Base-by-base conservation (phyloP, 176 grass and related monocot genomes). In the Guadua angustifolia region DNA sequence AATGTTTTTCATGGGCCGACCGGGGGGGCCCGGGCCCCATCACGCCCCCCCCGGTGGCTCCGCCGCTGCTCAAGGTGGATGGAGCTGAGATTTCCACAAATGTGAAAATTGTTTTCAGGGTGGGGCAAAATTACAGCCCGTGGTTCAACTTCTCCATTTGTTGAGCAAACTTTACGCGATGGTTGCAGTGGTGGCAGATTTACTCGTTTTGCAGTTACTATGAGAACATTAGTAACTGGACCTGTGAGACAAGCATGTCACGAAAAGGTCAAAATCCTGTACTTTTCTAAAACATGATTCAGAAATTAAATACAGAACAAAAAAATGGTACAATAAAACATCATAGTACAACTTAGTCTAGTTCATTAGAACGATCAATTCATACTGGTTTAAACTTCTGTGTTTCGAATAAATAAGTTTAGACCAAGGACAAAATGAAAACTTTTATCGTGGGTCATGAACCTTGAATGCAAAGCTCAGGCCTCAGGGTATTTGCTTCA, bases 141-240 rank as follows among this genome's bases (percentile, higher is more conserved):
- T 51, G 82, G 56, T 72, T 78, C 79, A 77, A 76, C 85, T 79
- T 86, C 84, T 22, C 85, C 89, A 70, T 85, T 74, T 42, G 79
- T 56, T 61, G 90, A 83, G 14, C 69, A 51, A 53, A 90, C 86
- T 87, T 92, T 94, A 11, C 87, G 88, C 73, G 92, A 69, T 50
- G 90, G 44, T 67, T 78, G 85, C 38, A 91, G 75, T 4, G 84
- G 75, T 35, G 85, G 75, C 38, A 83, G 63, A 60, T 74, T 86
- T 61, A 85, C 61, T 71, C 79, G 43, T 61, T 92, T 86, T 29
- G 81, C 83, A 1, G 72, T 75, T 71, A 85, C 73, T 51, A 94
- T 90, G 62, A 90, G 42, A 61, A 94, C 93, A 84, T 94, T 94
- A 43, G 86, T 91, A 42, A 94, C 79, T 29, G 86, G 88, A 80